Percentiles rank a stretch among this genome's conserved stretches.
Evolutionary conservation across 2,329 filamentous ascomycete genomes (phyloP).

Genomic region (Camillea tinctor): DNA sequence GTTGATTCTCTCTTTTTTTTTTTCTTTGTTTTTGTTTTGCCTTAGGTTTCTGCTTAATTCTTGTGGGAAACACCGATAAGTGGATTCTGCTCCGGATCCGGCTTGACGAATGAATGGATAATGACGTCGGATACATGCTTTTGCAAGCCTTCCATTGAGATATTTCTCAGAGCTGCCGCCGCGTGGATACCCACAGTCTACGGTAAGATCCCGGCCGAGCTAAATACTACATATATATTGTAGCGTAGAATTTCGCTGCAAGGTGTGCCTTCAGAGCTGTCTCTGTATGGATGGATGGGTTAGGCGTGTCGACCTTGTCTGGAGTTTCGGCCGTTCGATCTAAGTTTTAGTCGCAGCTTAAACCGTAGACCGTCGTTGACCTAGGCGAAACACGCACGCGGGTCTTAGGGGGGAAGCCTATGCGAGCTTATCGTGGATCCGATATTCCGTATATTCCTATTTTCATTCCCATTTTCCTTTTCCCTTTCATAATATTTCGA

Average conservation of each 20-base stretch:
- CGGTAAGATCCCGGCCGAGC: not conserved
- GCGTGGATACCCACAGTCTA: not conserved
- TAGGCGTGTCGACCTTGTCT: not conserved
- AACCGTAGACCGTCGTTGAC: not conserved
- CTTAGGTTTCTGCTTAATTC: too few relatives aligned
- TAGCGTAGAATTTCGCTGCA: not conserved
- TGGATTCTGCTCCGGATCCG: not conserved
- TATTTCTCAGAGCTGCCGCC: not conserved
- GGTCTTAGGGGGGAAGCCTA: not conserved
- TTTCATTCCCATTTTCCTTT: not conserved
- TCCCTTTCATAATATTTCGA: not conserved
- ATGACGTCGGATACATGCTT: slow-evolving; percentile 1
- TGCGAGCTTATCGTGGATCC: not conserved
- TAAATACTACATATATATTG: not conserved
- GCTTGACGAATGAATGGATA: not conserved
- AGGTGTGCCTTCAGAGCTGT: not conserved
- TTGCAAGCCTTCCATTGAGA: not conserved
- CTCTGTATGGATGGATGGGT: not conserved
- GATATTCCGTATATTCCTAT: not conserved
- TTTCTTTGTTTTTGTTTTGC: not conserved
- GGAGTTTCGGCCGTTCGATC: not conserved
- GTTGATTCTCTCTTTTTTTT: not conserved
- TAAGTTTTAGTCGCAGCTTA: not conserved
- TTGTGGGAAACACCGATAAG: not conserved
- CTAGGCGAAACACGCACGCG: not conserved